phyloP scores from a whole-genome alignment of 495 filamentous ascomycete genomes.

The Penicillium cosmopolitanum region DNA sequence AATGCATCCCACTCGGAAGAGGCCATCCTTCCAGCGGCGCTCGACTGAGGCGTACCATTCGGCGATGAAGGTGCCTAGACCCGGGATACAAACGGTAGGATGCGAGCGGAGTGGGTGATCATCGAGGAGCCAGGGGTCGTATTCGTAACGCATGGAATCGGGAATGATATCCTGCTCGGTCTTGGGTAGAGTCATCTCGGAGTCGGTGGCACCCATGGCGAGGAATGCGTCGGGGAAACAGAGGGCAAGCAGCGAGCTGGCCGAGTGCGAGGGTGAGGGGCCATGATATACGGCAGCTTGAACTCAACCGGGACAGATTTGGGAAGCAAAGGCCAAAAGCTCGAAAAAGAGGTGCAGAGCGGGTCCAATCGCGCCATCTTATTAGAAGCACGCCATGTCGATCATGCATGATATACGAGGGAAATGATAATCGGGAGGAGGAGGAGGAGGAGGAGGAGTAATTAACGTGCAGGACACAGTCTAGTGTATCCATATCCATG shows the following conservation, averaged over 20 bases:
- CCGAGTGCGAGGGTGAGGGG: not conserved
- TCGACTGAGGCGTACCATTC: constrained; percentile 17
- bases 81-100: constrained; percentile 42
- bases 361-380: constrained; percentile 29
- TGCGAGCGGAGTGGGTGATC: constrained; percentile 47
- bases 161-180: constrained; percentile 15
- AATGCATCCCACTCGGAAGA: constrained; percentile 32
- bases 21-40: constrained; percentile 28
- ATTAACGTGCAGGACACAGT: not conserved
- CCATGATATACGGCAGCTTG: constrained; percentile 9
- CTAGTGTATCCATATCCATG: too few relatives aligned
- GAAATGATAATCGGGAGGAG: not conserved
- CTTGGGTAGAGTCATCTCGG: constrained; percentile 6
- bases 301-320: not conserved
- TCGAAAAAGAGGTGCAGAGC: constrained; percentile 10
- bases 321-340: not conserved
- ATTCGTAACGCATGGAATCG: constrained; percentile 28
- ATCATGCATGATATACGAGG: constrained; percentile 11
- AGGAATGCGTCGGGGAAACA: not conserved
- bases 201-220: constrained; percentile 2
- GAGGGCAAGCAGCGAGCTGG: not conserved
- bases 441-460: not conserved
- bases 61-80: constrained; percentile 21
- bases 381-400: constrained; percentile 30
- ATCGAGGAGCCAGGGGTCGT: constrained; percentile 39